phyloP scores from a whole-genome alignment of 2,329 filamentous ascomycete genomes.

The Lojkania enalia region DNA sequence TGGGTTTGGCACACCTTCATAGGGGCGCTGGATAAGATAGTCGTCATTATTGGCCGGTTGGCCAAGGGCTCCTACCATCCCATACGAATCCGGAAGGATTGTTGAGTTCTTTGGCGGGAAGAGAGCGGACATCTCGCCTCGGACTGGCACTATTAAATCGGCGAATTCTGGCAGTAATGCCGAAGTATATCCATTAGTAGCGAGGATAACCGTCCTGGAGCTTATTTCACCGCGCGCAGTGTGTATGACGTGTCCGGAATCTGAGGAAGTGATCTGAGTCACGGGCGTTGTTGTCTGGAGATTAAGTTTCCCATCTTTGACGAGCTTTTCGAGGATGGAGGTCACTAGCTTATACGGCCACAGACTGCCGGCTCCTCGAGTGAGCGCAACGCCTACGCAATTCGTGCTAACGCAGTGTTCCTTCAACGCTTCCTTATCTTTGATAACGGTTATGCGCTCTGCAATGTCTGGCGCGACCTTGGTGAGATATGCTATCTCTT shows the following conservation, averaged over 20 bases:
- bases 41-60: slow-evolving; percentile 61
- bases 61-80: slow-evolving; percentile 60
- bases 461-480: slow-evolving; percentile 61
- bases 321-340: slow-evolving; percentile 66
- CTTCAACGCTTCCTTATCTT: slow-evolving; percentile 50
- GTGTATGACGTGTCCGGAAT: slow-evolving; percentile 60
- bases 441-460: slow-evolving; percentile 44
- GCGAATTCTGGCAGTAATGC: slow-evolving; percentile 70
- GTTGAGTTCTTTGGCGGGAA: slow-evolving; percentile 54
- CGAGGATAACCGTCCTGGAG: slow-evolving; percentile 69
- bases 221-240: slow-evolving; percentile 70
- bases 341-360: slow-evolving; percentile 87
- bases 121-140: slow-evolving; percentile 73
- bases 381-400: slow-evolving; percentile 67
- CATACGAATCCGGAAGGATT: slow-evolving; percentile 63
- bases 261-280: slow-evolving; percentile 32
- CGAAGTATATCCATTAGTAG: slow-evolving; percentile 84
- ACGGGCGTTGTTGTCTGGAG: slow-evolving; percentile 75
- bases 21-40: slow-evolving; percentile 73
- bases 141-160: slow-evolving; percentile 74
- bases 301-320: slow-evolving; percentile 61
- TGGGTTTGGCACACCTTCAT: slow-evolving; percentile 44
- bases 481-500: slow-evolving; percentile 57
- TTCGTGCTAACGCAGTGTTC: slow-evolving; percentile 52
- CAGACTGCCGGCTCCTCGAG: slow-evolving; percentile 66